phyloP scores from a whole-genome alignment of 1,284 basidiomycete genomes.

The Pseudozyma thailandica region DNA sequence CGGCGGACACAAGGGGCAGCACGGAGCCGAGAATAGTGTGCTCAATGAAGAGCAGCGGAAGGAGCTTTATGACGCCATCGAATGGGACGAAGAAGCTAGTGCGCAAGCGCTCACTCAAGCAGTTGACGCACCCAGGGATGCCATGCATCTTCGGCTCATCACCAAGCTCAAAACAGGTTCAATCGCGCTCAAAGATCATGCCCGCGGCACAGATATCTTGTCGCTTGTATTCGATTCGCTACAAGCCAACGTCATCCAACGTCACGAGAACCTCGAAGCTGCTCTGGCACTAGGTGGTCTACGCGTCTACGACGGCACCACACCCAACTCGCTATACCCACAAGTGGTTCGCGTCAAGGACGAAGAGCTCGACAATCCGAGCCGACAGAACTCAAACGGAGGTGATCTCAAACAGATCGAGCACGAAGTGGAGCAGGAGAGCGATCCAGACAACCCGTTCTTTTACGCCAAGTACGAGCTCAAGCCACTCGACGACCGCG shows the following conservation, averaged over 20 bases:
- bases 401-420: conserved; percentile 60
- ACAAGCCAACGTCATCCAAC: conserved; percentile 83
- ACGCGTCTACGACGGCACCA: conserved; percentile 91
- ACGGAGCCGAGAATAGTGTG: conserved; percentile 69
- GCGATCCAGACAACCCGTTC: conserved; percentile 77
- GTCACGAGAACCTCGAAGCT: conserved; percentile 85
- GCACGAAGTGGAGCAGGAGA: conserved; percentile 62
- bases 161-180: conserved; percentile 70
- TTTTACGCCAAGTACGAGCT: conserved; percentile 92
- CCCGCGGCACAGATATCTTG: conserved; percentile 75
- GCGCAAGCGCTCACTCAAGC: conserved; percentile 47
- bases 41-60: conserved; percentile 93
- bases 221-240: conserved; percentile 90
- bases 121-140: conserved; percentile 76
- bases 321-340: conserved; percentile 81
- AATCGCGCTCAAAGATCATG: conserved; percentile 59
- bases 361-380: conserved; percentile 52
- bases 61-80: conserved; percentile 91
- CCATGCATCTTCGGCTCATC: conserved; percentile 80
- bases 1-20: conserved; percentile 35
- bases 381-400: conserved; percentile 37
- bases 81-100: conserved; percentile 76
- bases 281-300: conserved; percentile 87
- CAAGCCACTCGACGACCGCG: conserved; percentile 90
- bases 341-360: conserved; percentile 95